These are phyloP conservation scores for Papilionanthe hybrid DNA, from an alignment of 116 monocot genomes.

Conservation along the genomic window DNA sequence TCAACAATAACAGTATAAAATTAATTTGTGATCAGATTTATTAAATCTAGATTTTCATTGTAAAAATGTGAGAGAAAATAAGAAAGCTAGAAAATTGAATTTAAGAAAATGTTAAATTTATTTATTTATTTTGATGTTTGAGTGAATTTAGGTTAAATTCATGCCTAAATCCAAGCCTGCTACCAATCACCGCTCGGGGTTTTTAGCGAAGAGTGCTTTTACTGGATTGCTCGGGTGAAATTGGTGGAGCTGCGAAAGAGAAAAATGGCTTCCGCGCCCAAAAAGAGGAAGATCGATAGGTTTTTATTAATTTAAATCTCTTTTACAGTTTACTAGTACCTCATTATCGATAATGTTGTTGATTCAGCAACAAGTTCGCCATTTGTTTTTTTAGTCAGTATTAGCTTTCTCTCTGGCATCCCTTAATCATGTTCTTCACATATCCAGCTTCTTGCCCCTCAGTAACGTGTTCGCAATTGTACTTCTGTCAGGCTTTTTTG, in stretches of 20 bases:
- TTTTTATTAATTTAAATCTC: not conserved
- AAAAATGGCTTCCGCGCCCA: not conserved
- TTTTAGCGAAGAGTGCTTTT: not conserved
- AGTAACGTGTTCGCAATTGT: not conserved
- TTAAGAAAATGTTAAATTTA: too few species aligned
- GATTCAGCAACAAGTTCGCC: not conserved
- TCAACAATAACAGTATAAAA: too few species aligned
- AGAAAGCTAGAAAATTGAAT: too few species aligned
- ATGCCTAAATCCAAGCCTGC: too few species aligned
- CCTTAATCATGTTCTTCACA: not conserved
- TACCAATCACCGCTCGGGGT: too few species aligned
- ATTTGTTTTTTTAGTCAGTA: not conserved
- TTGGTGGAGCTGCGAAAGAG: not conserved
- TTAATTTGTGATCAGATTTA: too few species aligned
- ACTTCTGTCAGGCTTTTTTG: not conserved
- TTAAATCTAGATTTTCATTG: too few species aligned
- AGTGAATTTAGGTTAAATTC: too few species aligned
- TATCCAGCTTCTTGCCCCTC: too few species aligned
- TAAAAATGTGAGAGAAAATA: too few species aligned
- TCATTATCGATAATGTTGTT: not conserved
- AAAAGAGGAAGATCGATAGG: constrained; percentile 1
- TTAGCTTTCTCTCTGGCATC: not conserved
- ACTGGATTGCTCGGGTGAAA: not conserved
- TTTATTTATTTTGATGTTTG: too few species aligned
- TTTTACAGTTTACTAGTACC: not conserved